Percentiles rank a stretch among this genome's conserved stretches.
Evolutionary conservation across 805 yeast species (phyloP).

Genomic region (Komagataella mondaviorum): DNA sequence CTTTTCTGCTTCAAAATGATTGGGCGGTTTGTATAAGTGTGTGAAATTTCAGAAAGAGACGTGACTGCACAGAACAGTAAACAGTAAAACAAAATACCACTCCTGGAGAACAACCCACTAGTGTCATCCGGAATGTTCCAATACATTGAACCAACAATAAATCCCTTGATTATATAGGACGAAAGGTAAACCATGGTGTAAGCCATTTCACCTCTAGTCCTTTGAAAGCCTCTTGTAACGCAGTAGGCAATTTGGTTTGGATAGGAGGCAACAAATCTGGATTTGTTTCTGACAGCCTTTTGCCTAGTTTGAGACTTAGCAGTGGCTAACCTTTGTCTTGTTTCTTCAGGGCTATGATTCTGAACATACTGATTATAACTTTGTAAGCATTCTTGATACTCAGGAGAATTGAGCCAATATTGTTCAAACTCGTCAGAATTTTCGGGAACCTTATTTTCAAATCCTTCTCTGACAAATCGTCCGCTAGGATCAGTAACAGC

Average conservation of each 20-base stretch:
- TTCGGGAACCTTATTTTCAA: slow-evolving; percentile 35
- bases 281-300: slow-evolving; percentile 22
- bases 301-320: slow-evolving; percentile 25
- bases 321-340: slow-evolving; percentile 24
- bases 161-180: slow-evolving; percentile 42
- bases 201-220: slow-evolving; percentile 42
- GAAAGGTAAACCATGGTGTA: slow-evolving; percentile 35
- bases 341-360: slow-evolving; percentile 23
- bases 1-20: slow-evolving; percentile 53
- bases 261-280: slow-evolving; percentile 30
- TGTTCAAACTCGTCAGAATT: slow-evolving; percentile 44
- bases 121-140: slow-evolving; percentile 37
- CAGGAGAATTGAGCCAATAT: slow-evolving; percentile 47
- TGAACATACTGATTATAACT: slow-evolving; percentile 26
- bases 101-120: slow-evolving; percentile 44
- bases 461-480: slow-evolving; percentile 33
- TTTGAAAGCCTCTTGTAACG: slow-evolving; percentile 37
- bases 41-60: slow-evolving; percentile 47
- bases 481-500: slow-evolving; percentile 56
- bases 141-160: slow-evolving; percentile 48
- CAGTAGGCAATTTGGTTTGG: slow-evolving; percentile 37
- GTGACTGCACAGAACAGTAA: slow-evolving; percentile 47
- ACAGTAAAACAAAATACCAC: slow-evolving; percentile 50
- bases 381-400: slow-evolving; percentile 23
- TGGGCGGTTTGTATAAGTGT: slow-evolving; percentile 46